A percentile compares a stretch with the other conserved stretches of the same genome.
phyloP scores from a whole-genome alignment of 1,284 basidiomycete species.

The Afroboletus lepidellus region DNA sequence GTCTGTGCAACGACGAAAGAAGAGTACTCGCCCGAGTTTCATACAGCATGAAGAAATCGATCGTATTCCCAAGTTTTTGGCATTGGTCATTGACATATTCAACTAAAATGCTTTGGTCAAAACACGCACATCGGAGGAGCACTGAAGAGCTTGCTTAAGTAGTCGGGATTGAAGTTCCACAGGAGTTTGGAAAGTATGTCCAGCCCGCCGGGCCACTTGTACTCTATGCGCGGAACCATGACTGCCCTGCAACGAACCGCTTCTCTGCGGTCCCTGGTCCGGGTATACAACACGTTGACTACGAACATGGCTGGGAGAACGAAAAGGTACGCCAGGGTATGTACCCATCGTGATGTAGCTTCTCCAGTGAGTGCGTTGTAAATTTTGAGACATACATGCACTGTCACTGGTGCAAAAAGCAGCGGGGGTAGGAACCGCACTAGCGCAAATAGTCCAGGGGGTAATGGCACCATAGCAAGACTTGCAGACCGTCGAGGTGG shows the following conservation, averaged over 20 bases:
- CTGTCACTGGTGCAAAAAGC: constrained; percentile 17
- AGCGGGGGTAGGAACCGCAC: constrained; percentile 26
- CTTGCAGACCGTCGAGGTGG: too few species aligned
- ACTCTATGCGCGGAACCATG: constrained; percentile 27
- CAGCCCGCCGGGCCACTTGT: constrained; percentile 34
- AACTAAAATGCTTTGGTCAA: constrained; percentile 18
- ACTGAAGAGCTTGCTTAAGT: constrained; percentile 27
- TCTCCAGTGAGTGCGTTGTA: constrained; percentile 5
- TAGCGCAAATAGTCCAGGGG: constrained; percentile 34
- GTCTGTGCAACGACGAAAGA: background rate
- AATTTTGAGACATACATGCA: constrained; percentile 13
- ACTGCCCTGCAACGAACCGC: constrained; percentile 31
- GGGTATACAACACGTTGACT: constrained; percentile 20
- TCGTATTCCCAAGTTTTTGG: constrained; percentile 29
- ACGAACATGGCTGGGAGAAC: constrained; percentile 31
- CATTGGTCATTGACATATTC: constrained; percentile 24
- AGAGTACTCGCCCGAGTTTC: constrained; percentile 32
- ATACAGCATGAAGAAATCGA: constrained; percentile 33
- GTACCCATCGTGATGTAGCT: constrained; percentile 14
- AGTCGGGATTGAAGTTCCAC: constrained; percentile 32
- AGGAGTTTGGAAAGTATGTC: constrained; percentile 29
- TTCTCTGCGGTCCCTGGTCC: constrained; percentile 18
- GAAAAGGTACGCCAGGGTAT: constrained; percentile 22
- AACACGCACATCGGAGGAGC: background rate
- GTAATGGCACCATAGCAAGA: constrained; percentile 16